Evolutionary conservation across 495 filamentous ascomycete genomes (phyloP), one percentile per base, ranked within the genome.

Genomic region (Choiromyces venosus): DNA sequence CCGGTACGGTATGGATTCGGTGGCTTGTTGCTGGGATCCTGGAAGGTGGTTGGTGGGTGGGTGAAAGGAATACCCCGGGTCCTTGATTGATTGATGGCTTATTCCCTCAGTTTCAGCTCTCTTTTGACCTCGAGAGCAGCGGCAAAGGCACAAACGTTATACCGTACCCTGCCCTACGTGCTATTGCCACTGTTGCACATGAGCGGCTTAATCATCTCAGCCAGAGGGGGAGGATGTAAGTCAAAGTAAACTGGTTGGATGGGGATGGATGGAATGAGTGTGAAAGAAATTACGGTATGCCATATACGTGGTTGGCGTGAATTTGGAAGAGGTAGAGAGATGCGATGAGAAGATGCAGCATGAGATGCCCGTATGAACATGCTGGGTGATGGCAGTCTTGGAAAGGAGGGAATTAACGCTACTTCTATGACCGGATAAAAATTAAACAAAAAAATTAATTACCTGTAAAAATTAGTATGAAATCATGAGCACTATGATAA

Each of bases 101-200:
- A 77, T 77, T 77, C 75, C 74, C 75, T 77, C 74, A 77, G 69
- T 77, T 77, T 77, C 75, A 77, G 75, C 74, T 76, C 64, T 72
- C 33, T 65, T 39, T 40, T 38, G 66, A 35, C 37, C 68, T 74
- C 72, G 66, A 65, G 44, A 46, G 64, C n/a, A 64, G 56, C n/a
- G 39, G 36, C 38, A 21, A 38, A 44, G 44, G 40, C 61, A 36
- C 38, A 40, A 67, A 33, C 25, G 3, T 61, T 33, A 33, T 61
- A 12, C 52, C 12, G 25, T 61, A 16, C 52, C 52, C 44, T 52
- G n/a, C 44, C 44, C n/a, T 33, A 33, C 12, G 52, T 61, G 52
- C 52, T 61, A 3, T 33, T 61, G 16, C 33, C 52, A 18, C 25
- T 29, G 25, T 33, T 61, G 33, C 25, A 29, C 25, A 18, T n/a